Base-by-base conservation (phyloP, 768 basidiomycete genomes). In the Rhizopogon vinicolor region DNA sequence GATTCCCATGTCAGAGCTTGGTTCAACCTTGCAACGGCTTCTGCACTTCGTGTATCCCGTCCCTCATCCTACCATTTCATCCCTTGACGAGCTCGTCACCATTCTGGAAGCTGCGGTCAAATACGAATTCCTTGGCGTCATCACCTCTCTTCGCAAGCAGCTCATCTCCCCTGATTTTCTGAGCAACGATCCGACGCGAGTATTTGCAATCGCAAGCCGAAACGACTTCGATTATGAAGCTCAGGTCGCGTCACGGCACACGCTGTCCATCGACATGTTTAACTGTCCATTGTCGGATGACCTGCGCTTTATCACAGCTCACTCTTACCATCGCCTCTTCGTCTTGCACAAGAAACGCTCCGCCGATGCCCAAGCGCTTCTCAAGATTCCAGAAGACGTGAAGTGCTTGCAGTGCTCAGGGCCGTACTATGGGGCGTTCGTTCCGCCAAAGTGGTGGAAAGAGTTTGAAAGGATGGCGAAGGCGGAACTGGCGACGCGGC, bases 331-430 rank as follows among this genome's bases (percentile, higher is more conserved):
- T 62, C 80, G 77, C 9, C 78, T 89, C 44, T 74, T 89, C 29
- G 72, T 77, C 13, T 76, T 88, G 25, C 86, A 88, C 61, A 78
- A 75, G 28, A 70, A 70, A 12, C 83, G 87, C 7, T 74, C 76
- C 1, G 65, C 69, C 7, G 77, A 78, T 2, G 83, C 84, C 2
- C 68, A 74, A 31, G 73, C 72, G 12, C 66, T 84, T 41, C 65
- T 89, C 7, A 69, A 73, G 55, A 64, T 73, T 18, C 71, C 79
- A 0, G 73, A 76, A 3, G 74, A 79, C 35, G 63, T 86, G 59
- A 82, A 82, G 66, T 89, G 89, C 68, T 78, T 83, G 72, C 81
- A 85, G 57, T 90, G 86, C 61, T 88, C 85, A 41, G 81, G 82
- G 66, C 63, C 70, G 13, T 68, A 65, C 54, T 74, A 72, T 67